A percentile compares a stretch with the other conserved stretches of the same genome.
Evolutionary conservation across 2,329 filamentous ascomycete species (phyloP).

Genomic region (Xylariaceae sp.): DNA sequence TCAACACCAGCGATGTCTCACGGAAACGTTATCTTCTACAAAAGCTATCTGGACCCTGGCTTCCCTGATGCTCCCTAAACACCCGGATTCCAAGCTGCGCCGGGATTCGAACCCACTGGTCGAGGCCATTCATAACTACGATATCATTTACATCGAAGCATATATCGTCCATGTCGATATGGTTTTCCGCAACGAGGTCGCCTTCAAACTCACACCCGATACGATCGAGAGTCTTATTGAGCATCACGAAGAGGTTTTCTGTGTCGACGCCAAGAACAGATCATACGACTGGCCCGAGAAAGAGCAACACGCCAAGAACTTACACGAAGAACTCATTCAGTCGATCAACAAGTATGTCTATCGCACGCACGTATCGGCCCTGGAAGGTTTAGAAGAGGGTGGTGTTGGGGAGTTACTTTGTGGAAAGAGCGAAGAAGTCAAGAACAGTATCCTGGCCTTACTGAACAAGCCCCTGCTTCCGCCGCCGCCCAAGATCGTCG

Average conservation of each 20-base stretch:
- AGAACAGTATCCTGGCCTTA: constrained; percentile 74
- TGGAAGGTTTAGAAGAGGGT: constrained; percentile 95
- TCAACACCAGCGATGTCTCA: constrained; percentile 92
- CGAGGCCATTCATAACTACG: constrained; percentile 87
- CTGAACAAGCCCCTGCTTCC: constrained; percentile 82
- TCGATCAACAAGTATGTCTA: constrained; percentile 97
- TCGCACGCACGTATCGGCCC: constrained; percentile 77
- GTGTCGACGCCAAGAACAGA: constrained; percentile 78
- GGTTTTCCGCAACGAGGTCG: constrained; percentile 95
- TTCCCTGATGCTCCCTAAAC: constrained; percentile 87
- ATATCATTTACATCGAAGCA: constrained; percentile 88
- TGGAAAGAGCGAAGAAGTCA: constrained; percentile 89
- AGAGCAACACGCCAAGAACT: constrained; percentile 91
- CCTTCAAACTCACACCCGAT: constrained; percentile 93
- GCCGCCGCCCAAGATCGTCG: constrained; percentile 79
- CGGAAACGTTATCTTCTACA: constrained; percentile 82
- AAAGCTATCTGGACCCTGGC: constrained; percentile 94
- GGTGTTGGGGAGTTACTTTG: constrained; percentile 88
- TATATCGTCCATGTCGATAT: constrained; percentile 99
- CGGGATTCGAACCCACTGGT: constrained; percentile 76
- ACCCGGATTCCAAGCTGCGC: constrained; percentile 76
- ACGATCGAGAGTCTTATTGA: constrained; percentile 90
- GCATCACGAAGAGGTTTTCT: constrained; percentile 95
- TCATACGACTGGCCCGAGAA: constrained; percentile 97
- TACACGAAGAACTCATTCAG: constrained; percentile 95